Conservation (phyloP, 2,329 filamentous ascomycete genomes). For the Aspergillus proliferans region DNA sequence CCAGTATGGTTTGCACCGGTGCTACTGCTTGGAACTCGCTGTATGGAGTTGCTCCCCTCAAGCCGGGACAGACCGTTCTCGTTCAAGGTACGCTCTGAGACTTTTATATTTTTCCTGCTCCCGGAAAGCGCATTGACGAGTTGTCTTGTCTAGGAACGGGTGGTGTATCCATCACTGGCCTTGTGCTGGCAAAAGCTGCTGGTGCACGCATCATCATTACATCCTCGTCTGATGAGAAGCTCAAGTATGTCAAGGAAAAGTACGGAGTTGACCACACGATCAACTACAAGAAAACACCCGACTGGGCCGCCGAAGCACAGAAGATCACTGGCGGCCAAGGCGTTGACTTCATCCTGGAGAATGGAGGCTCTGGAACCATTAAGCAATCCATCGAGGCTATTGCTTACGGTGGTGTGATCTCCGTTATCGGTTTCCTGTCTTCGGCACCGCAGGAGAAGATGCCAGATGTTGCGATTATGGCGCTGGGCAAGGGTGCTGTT, state of each 20-base stretch:
- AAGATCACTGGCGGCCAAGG: constrained; percentile 42
- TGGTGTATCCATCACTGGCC: constrained; percentile 35
- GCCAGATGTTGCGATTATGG: constrained; percentile 7
- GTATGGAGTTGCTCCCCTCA: constrained; percentile 27
- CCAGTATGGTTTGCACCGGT: constrained; percentile 34
- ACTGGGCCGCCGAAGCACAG: constrained; percentile 36
- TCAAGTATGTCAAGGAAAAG: constrained; percentile 22
- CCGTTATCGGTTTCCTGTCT: constrained; percentile 8
- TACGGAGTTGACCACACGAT: constrained; percentile 38
- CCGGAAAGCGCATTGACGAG: constrained; percentile 1
- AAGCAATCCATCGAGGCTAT: constrained; percentile 41
- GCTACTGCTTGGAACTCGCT: constrained; percentile 41
- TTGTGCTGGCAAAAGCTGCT: constrained; percentile 39
- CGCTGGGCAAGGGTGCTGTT: constrained; percentile 20
- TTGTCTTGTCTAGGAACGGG: constrained; percentile 35
- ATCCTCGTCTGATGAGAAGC: constrained; percentile 37
- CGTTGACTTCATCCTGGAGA: constrained; percentile 54
- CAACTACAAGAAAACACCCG: constrained; percentile 28
- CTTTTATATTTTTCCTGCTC: neutral
- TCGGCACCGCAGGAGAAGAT: constrained; percentile 1
- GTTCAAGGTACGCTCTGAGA: constrained; percentile 17
- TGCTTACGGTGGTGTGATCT: constrained; percentile 17
- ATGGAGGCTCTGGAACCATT: constrained; percentile 54
- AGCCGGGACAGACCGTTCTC: constrained; percentile 13
- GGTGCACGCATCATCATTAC: constrained; percentile 42